Base-by-base conservation (phyloP, 495 filamentous ascomycete genomes). In the Friedmanniomyces endolithicus region DNA sequence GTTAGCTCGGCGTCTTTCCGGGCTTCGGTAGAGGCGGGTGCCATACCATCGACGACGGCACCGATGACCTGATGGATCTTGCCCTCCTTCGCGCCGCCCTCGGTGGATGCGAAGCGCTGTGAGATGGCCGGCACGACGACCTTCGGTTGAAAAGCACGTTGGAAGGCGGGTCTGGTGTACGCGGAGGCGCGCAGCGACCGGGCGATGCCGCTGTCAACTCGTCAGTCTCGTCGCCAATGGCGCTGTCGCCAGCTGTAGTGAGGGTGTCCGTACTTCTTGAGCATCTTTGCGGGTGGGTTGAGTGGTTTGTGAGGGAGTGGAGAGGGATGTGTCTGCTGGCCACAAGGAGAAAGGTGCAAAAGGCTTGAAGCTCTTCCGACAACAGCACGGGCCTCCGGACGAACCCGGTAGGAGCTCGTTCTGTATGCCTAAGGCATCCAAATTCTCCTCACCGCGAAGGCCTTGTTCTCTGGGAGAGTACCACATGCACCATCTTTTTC, bases 31-130 rank as follows among this genome's bases (percentile, higher is more conserved):
- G 24, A 34, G 12, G 47, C 8, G n/a, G 11, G 33, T 17, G 49
- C 22, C 82, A 70, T 72, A 86, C 82, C 81, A 72, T 86, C 82
- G 61, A 86, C 82, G 67, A 86, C 81, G 70, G 82, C 81, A 78
- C 81, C 81, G 69, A 80, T 81, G 67, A 81, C 78, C 61, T 70
- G 67, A 55, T 72, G 67, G 50, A 72, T 67, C 62, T 68, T 68
- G 61, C 70, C 68, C 64, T 67, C 68, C 43, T 58, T 60, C 14
- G 63, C 65, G 22, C 60, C 19, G 27, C n/a, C n/a, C n/a, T 65
- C 60, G n/a, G 65, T 65, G 48, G 53, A 62, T 20, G 68, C 68
- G 58, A 69, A 70, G 33, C 70, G 65, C 50, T 57, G 55, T 7
- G 59, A 25, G 37, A 72, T 53, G 19, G 63, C 65, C 6, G 68